phyloP scores from a whole-genome alignment of 2,329 filamentous ascomycete genomes.

The Diplodia intermedia region DNA sequence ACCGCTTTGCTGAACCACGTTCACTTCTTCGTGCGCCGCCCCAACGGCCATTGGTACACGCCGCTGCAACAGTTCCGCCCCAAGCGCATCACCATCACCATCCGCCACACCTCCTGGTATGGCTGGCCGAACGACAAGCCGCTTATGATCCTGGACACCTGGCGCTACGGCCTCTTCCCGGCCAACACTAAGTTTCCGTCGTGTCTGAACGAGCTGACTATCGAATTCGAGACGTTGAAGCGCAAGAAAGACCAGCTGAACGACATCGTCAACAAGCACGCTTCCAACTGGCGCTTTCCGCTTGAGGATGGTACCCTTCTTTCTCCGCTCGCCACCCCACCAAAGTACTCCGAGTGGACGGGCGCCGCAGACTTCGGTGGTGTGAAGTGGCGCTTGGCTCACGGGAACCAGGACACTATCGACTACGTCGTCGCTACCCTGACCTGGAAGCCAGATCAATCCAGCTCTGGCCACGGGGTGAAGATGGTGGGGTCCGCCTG shows the following conservation, averaged over 20 bases:
- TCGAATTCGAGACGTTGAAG: constrained; percentile 37
- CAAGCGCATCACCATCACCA: constrained; percentile 52
- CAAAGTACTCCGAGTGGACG: constrained; percentile 15
- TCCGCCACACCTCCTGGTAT: constrained; percentile 61
- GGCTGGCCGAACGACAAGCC: constrained; percentile 99
- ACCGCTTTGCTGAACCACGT: constrained; percentile 20
- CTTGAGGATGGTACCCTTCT: constrained; percentile 6
- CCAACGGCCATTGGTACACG: constrained; percentile 18
- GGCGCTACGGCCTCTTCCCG: constrained; percentile 35
- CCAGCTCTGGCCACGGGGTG: not conserved
- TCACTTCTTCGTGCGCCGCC: constrained; percentile 28
- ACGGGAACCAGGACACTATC: constrained; percentile 11
- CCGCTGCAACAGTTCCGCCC: constrained; percentile 44
- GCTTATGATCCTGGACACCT: constrained; percentile 91
- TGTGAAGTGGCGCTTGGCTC: constrained; percentile 22
- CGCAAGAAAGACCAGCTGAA: constrained; percentile 36
- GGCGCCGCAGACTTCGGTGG: constrained; percentile 21
- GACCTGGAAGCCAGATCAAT: constrained; percentile 9
- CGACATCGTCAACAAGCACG: constrained; percentile 29
- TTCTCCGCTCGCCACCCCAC: not conserved
- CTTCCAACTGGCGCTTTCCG: constrained; percentile 12
- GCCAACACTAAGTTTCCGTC: constrained; percentile 31
- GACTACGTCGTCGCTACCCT: constrained; percentile 13
- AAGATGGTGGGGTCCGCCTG: not conserved
- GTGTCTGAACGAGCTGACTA: constrained; percentile 32